Percentiles rank a stretch among this genome's conserved stretches.
These are phyloP conservation scores for Juglanconis sp. DNA, from an alignment of 2,329 filamentous ascomycete species.

Conservation along the genomic window DNA sequence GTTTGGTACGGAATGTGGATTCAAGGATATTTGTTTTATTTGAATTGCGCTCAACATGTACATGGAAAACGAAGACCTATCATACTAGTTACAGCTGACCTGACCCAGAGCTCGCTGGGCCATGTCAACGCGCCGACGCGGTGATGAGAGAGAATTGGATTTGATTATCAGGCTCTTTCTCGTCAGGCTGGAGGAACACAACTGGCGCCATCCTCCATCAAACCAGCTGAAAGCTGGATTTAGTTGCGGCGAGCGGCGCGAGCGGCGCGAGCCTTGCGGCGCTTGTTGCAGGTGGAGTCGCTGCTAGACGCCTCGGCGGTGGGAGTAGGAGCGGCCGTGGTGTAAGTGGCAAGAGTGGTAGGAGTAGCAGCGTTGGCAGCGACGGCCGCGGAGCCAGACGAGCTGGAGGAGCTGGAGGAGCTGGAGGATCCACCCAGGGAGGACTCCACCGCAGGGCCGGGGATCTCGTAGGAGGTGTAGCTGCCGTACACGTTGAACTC, in stretches of 20 bases:
- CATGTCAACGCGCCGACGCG: too few relatives aligned
- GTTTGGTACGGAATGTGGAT: too few relatives aligned
- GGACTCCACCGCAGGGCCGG: constrained; percentile 25
- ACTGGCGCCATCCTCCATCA: too few relatives aligned
- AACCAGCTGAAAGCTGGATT: background rate
- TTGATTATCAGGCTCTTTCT: too few relatives aligned
- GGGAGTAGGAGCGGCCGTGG: background rate
- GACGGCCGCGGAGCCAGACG: constrained; percentile 20
- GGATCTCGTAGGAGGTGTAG: constrained; percentile 23
- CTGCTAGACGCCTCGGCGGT: background rate
- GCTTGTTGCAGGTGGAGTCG: background rate
- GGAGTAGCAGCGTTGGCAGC: background rate
- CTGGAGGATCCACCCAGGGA: constrained; percentile 17
- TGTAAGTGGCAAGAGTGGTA: background rate
- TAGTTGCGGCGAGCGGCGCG: background rate
- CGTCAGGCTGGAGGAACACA: too few relatives aligned
- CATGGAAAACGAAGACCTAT: too few relatives aligned
- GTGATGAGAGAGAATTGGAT: too few relatives aligned
- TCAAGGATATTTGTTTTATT: too few relatives aligned
- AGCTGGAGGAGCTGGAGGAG: constrained; percentile 12
- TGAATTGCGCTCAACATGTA: too few relatives aligned
- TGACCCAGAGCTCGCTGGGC: too few relatives aligned
- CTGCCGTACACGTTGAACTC: constrained; percentile 24
- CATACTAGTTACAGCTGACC: too few relatives aligned
- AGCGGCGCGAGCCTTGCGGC: background rate